Conservation (phyloP, 1,139 yeast species). For the Arxiozyma slooffiae region DNA sequence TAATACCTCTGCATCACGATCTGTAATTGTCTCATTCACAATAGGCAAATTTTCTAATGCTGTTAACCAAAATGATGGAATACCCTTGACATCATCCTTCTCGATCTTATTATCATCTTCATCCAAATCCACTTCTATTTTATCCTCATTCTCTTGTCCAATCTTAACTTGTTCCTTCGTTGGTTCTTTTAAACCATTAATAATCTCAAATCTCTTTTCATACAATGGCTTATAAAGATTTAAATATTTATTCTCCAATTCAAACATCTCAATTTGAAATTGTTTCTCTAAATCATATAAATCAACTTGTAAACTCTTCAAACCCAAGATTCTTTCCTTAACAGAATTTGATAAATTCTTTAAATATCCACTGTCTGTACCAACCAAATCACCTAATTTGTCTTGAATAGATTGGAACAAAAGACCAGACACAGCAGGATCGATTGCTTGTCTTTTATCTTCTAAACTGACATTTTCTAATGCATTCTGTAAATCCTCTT, state of each 20-base stretch:
- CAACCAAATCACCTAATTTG: slow-evolving; percentile 73
- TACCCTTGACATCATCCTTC: slow-evolving; percentile 52
- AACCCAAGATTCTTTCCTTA: slow-evolving; percentile 68
- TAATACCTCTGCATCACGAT: slow-evolving; percentile 81
- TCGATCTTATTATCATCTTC: slow-evolving; percentile 43
- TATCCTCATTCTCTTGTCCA: slow-evolving; percentile 56
- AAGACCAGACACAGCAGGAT: slow-evolving; percentile 20
- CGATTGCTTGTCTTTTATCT: background rate
- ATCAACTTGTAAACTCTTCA: slow-evolving; percentile 74
- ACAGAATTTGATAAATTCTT: slow-evolving; percentile 66
- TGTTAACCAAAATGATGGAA: slow-evolving; percentile 95
- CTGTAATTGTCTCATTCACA: slow-evolving; percentile 77
- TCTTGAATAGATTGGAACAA: slow-evolving; percentile 65
- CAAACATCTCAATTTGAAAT: slow-evolving; percentile 81
- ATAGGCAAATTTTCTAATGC: slow-evolving; percentile 81
- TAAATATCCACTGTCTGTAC: slow-evolving; percentile 79
- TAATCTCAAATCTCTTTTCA: slow-evolving; percentile 60
- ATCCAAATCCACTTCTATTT: slow-evolving; percentile 34
- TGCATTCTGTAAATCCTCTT: slow-evolving; percentile 37
- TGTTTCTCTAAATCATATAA: slow-evolving; percentile 81
- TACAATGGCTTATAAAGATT: slow-evolving; percentile 69
- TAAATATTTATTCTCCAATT: slow-evolving; percentile 73
- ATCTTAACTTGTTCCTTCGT: slow-evolving; percentile 63
- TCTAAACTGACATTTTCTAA: slow-evolving; percentile 6
- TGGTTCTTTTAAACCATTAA: slow-evolving; percentile 70